phyloP scores from a whole-genome alignment of 2,329 filamentous ascomycete genomes.

The Xylariaceae sp. region DNA sequence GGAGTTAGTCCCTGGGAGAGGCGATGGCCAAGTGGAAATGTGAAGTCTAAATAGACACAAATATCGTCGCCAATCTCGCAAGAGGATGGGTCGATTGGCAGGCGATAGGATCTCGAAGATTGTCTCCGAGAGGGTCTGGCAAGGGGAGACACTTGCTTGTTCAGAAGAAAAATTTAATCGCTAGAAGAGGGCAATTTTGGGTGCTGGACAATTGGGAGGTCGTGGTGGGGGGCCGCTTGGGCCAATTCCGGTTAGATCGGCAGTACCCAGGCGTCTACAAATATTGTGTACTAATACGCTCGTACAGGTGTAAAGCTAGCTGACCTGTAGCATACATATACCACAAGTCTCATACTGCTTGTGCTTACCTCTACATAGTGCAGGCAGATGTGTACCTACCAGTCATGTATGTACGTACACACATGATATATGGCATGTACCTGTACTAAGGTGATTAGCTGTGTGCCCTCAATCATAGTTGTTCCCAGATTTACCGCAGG shows the following conservation, averaged over 20 bases:
- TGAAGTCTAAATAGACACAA: conserved; percentile 2
- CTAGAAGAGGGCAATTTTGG: conserved; percentile 29
- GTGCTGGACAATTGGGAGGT: conserved; percentile 35
- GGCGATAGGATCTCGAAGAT: conserved; percentile 30
- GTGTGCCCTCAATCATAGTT: no score
- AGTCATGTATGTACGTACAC: not conserved
- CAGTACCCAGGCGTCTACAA: not conserved
- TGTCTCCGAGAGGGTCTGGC: conserved; percentile 32
- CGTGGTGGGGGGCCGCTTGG: conserved; percentile 30
- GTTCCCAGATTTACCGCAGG: no score
- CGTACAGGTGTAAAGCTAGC: not conserved
- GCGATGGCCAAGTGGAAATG: not conserved
- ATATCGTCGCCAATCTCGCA: conserved; percentile 26
- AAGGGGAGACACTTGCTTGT: conserved; percentile 38
- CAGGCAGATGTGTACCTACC: not conserved
- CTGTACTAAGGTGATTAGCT: no score
- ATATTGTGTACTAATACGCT: not conserved
- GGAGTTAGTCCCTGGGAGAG: not conserved
- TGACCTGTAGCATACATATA: no score
- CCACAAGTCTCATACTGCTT: no score
- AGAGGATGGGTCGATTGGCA: conserved; percentile 31
- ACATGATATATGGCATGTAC: not conserved
- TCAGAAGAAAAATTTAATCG: conserved; percentile 38
- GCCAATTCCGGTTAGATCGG: conserved; percentile 4
- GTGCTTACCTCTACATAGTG: not conserved